These are phyloP conservation scores for Dimocarpus longan DNA, from an alignment of 345 rosid species.

Conservation along the genomic window DNA sequence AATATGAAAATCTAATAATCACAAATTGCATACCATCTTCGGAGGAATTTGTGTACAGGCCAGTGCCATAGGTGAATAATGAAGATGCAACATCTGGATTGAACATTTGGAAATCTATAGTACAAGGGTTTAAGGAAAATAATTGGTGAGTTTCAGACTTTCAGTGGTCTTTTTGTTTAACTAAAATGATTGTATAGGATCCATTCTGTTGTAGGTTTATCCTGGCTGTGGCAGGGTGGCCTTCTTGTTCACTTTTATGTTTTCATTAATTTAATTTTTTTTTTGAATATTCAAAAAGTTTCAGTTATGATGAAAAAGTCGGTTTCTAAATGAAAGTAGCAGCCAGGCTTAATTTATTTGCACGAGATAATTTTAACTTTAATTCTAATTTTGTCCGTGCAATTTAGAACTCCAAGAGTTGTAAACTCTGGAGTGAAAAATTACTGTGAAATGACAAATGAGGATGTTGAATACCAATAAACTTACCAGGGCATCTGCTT, in stretches of 20 bases:
- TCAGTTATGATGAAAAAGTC: background rate
- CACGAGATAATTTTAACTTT: background rate
- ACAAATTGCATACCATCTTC: background rate
- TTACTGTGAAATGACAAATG: background rate
- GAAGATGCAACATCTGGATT: background rate
- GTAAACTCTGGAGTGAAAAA: background rate
- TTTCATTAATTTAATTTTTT: background rate
- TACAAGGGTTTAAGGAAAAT: no score
- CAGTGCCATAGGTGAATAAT: background rate
- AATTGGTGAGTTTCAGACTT: background rate
- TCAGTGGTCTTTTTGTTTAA: background rate
- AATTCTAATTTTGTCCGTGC: background rate
- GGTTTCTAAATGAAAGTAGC: background rate
- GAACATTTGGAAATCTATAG: background rate
- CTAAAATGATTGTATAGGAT: background rate
- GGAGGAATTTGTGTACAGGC: background rate
- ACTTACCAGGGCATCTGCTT: constrained; percentile 96
- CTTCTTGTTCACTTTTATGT: background rate
- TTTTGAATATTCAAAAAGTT: background rate
- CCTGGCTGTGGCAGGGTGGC: background rate
- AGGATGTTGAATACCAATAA: constrained; percentile 9
- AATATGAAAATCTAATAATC: background rate
- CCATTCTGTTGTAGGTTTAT: background rate
- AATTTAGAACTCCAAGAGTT: background rate
- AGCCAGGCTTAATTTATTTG: background rate